Evolutionary conservation across 139 green algal species (phyloP).

Genomic region (Tetratostichococcus sp.): DNA sequence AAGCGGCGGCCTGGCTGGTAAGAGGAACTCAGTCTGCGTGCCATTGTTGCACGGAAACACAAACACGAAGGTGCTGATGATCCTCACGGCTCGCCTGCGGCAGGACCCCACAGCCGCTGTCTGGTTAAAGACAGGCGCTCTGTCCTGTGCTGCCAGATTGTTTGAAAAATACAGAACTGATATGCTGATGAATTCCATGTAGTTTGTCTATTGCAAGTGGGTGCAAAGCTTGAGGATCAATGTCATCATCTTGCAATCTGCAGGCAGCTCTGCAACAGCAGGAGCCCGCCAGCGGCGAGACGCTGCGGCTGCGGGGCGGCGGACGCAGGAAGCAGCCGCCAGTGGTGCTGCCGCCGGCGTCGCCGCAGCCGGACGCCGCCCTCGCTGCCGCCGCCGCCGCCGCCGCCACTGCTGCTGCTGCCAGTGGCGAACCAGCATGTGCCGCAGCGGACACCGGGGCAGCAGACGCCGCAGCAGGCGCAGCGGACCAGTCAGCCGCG

Average conservation of each 20-base stretch:
- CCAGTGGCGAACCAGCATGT: neutral
- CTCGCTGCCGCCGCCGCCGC: neutral
- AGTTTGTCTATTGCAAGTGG: no score
- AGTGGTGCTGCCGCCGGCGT: no score
- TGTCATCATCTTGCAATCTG: no score
- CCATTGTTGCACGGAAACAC: no score
- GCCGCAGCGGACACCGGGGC: no score
- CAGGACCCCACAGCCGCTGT: conserved; percentile 8
- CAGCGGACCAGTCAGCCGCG: no score
- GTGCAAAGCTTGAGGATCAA: no score
- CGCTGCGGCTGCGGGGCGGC: conserved; percentile 13
- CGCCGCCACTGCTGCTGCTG: neutral
- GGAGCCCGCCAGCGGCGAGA: neutral
- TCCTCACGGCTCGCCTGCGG: conserved; percentile 26
- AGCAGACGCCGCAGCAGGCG: no score
- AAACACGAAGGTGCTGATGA: neutral
- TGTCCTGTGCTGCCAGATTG: no score
- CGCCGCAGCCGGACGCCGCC: neutral
- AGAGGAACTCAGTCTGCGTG: no score
- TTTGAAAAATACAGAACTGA: neutral
- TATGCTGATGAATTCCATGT: neutral
- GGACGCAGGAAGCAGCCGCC: neutral
- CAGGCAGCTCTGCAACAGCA: neutral
- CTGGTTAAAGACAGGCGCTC: no score
- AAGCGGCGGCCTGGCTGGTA: conserved; percentile 11